Evolutionary conservation across 805 yeast genomes (phyloP), one percentile per base, ranked within the genome.

Genomic region (Wickerhamiella parazyma): DNA sequence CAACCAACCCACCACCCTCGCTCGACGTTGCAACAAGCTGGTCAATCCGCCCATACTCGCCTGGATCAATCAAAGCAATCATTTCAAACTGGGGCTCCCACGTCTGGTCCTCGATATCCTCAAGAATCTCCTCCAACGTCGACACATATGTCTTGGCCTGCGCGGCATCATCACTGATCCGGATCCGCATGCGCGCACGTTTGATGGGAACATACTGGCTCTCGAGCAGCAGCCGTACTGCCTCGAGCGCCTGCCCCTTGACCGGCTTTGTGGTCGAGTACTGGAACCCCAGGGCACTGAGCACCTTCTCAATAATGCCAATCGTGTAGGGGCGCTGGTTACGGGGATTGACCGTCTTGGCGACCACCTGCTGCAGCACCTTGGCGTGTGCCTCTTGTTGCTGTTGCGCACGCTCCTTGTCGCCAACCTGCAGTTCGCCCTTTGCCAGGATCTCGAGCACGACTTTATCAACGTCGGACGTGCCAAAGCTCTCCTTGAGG

Each of bases 391-490:
- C 71, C 60, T 83, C 87, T 44, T 69, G 71, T 47, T 75, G 62
- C 58, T 80, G 79, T 38, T 80, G 78, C 50, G 75, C 80, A 55
- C 98, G 70, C 63, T 91, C 98, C 65, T 84, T 86, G 60, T 85
- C 95, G 54, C 91, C 85, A 43, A 91, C 71, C 60, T 91, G 97
- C 51, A 91, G 79, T 61, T 91, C 98, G 33, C 98, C 98, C 58
- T 83, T 85, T 45, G 73, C 76, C 47, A 91, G 64, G 44, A 91
- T 91, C 55, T 85, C 95, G 42, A 74, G 66, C 20, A 91, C 77
- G 39, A 87, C 81, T 28, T 70, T 69, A 55, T 86, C 83, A 10
- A 73, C 70, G 53, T 87, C 80, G 0, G 86, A 75, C 0, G 85
- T 72, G 1, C 81, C 86, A 58, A 91, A 89, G 1, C 79, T 69